Conservation (phyloP, 2,329 filamentous ascomycete genomes). For the Beauveria bassiana region DNA sequence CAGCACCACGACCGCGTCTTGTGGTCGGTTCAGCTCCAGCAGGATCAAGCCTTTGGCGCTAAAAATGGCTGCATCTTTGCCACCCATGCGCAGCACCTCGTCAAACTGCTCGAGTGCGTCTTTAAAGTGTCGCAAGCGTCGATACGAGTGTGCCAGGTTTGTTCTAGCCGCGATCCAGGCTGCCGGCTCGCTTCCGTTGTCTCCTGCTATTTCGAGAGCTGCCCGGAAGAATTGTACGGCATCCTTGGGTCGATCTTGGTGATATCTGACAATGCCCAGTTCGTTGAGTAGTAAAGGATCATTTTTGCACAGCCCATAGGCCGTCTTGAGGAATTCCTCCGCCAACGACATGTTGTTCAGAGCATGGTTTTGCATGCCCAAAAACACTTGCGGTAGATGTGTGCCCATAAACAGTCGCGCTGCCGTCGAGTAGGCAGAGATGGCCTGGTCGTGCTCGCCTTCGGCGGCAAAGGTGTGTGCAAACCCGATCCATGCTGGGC, state of each 20-base stretch:
- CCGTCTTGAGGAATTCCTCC: constrained; percentile 87
- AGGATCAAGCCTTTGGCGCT: constrained; percentile 77
- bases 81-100: constrained; percentile 73
- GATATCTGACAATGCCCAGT: constrained; percentile 91
- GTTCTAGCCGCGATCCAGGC: constrained; percentile 79
- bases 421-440: constrained; percentile 93
- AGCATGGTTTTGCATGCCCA: constrained; percentile 97
- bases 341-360: constrained; percentile 92
- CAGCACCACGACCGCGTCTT: constrained; percentile 71
- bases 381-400: constrained; percentile 87
- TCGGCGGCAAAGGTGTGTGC: constrained; percentile 97
- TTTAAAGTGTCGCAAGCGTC: constrained; percentile 60
- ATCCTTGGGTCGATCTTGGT: constrained; percentile 70
- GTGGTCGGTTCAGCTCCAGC: constrained; percentile 65
- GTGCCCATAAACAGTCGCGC: constrained; percentile 94
- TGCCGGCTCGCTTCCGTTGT: constrained; percentile 73
- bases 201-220: constrained; percentile 68
- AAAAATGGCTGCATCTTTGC: constrained; percentile 72
- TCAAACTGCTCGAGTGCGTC: constrained; percentile 77
- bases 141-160: constrained; percentile 83
- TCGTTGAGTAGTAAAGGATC: constrained; percentile 93
- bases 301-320: constrained; percentile 71
- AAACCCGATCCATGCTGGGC: constrained; percentile 97
- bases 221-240: constrained; percentile 71
- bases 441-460: constrained; percentile 95